These are phyloP conservation scores for Mycosphaerella sp. DNA, from an alignment of 2,329 filamentous ascomycete species.

Conservation along the genomic window DNA sequence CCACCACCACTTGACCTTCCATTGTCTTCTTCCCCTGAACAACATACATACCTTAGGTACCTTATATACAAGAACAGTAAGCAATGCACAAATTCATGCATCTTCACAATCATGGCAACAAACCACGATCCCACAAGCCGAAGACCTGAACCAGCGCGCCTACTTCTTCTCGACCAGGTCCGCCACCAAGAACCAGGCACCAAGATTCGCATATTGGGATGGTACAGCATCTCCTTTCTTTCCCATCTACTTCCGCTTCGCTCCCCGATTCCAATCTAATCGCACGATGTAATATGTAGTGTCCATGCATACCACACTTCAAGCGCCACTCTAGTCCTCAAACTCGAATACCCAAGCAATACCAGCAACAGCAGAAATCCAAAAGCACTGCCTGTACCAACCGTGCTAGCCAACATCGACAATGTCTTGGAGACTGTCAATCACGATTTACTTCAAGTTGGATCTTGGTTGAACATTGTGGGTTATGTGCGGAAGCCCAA, in stretches of 20 bases:
- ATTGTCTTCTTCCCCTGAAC: background rate
- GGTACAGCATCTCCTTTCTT: slow-evolving; percentile 46
- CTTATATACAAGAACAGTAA: background rate
- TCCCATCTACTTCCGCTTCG: slow-evolving; percentile 35
- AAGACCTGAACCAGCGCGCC: slow-evolving; percentile 50
- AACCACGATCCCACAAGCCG: slow-evolving; percentile 6
- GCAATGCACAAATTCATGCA: background rate
- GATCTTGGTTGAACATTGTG: slow-evolving; percentile 85
- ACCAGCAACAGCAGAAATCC: slow-evolving; percentile 17
- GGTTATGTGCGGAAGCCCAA: slow-evolving; percentile 54
- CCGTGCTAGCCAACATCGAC: slow-evolving; percentile 62
- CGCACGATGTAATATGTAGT: slow-evolving; percentile 36
- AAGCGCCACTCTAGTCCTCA: slow-evolving; percentile 59
- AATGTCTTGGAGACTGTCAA: slow-evolving; percentile 63
- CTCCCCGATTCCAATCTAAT: background rate
- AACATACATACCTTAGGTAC: background rate
- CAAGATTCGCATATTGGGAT: slow-evolving; percentile 91
- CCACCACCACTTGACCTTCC: background rate
- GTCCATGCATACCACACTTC: slow-evolving; percentile 53
- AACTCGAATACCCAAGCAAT: slow-evolving; percentile 56
- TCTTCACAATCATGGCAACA: background rate
- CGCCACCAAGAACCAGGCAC: slow-evolving; percentile 43
- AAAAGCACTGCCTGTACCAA: slow-evolving; percentile 18
- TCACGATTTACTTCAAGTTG: slow-evolving; percentile 58
- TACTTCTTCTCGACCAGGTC: slow-evolving; percentile 47